phyloP scores from a whole-genome alignment of 371 early-diverging fungal species.

The Mortierella polycephala region DNA sequence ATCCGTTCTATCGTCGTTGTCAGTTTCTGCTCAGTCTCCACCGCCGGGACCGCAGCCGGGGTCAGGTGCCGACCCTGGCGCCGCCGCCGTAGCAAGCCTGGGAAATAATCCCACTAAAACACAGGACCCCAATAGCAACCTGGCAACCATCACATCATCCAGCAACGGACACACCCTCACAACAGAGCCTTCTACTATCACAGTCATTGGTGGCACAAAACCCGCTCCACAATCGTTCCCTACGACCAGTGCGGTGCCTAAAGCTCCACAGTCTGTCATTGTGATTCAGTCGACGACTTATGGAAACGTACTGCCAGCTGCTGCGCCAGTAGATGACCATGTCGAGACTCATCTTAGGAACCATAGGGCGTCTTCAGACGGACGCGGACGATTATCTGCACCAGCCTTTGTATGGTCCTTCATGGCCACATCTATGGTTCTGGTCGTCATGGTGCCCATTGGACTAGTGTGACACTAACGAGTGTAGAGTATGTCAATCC shows the following conservation, averaged over 20 bases:
- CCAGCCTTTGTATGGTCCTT: not conserved
- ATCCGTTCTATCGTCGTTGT: not conserved
- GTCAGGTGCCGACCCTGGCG: slow-evolving; percentile 1
- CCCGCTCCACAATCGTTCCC: slow-evolving; percentile 6
- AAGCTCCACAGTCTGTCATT: slow-evolving; percentile 36
- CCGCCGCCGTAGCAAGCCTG: not conserved
- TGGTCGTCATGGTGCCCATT: not conserved
- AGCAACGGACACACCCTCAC: not conserved
- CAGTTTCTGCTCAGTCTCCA: slow-evolving; percentile 5
- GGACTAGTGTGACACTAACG: not conserved
- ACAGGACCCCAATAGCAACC: not conserved
- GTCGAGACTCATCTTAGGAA: slow-evolving; percentile 47
- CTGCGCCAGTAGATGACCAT: slow-evolving; percentile 29
- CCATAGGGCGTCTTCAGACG: slow-evolving; percentile 3
- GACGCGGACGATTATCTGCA: slow-evolving; percentile 1
- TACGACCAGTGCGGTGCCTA: slow-evolving; percentile 13
- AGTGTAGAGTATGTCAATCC: too few species aligned
- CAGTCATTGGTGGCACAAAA: slow-evolving; percentile 22
- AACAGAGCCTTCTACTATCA: slow-evolving; percentile 11
- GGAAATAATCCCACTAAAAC: slow-evolving; percentile 13
- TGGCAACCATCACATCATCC: not conserved
- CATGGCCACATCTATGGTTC: too few species aligned
- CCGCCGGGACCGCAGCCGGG: slow-evolving; percentile 32
- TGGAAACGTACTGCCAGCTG: slow-evolving; percentile 43
- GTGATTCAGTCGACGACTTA: slow-evolving; percentile 30